Evolutionary conservation across 352 stramenopile species (phyloP).

Genomic region (Hyaloperonospora brassicae): DNA sequence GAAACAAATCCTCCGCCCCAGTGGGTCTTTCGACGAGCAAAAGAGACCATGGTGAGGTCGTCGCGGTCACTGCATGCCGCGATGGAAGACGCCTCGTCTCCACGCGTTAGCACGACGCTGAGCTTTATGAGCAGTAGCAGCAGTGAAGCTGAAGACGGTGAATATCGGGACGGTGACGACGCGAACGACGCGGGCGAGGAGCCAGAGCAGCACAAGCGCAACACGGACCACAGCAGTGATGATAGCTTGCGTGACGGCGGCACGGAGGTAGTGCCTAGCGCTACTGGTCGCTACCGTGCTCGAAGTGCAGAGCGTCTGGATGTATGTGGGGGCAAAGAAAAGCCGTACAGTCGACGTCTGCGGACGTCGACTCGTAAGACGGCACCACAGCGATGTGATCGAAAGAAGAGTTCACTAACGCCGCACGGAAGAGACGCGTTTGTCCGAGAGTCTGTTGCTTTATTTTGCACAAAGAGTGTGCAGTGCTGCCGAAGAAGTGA

Average conservation of each 20-base stretch:
- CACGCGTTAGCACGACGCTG: conserved; percentile 30
- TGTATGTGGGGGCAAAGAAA: conserved; percentile 19
- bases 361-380: conserved; percentile 14
- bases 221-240: conserved; percentile 4
- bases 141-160: neutral
- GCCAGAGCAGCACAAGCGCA: conserved; percentile 6
- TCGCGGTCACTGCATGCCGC: conserved; percentile 24
- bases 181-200: conserved; percentile 7
- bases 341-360: conserved; percentile 9
- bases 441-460: conserved; percentile 13
- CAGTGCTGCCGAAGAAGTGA: neutral
- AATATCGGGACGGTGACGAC: too few species aligned
- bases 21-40: neutral
- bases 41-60: conserved; percentile 6
- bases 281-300: conserved; percentile 26
- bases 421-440: conserved; percentile 8
- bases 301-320: conserved; percentile 21
- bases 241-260: neutral
- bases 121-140: conserved; percentile 28
- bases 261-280: conserved; percentile 3
- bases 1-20: neutral
- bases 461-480: neutral
- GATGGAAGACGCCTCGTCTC: conserved; percentile 22
- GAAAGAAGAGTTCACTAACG: conserved; percentile 16
- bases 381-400: conserved; percentile 16